Percentiles rank a stretch among this genome's conserved stretches.
Evolutionary conservation across 306 rosid species (phyloP).

Genomic region (Hippophae rhamnoides): DNA sequence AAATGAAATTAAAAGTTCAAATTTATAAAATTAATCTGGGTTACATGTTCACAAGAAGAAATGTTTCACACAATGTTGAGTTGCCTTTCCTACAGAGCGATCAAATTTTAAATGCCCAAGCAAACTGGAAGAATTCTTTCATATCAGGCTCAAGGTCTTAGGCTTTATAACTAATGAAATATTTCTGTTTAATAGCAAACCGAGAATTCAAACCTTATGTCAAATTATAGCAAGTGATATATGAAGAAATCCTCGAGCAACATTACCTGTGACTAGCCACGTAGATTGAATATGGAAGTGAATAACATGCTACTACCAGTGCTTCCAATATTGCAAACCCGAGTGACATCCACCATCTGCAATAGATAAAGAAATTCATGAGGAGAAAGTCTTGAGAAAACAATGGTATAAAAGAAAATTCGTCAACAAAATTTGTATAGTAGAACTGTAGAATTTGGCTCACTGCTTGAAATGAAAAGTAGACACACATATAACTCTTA

Average conservation of each 20-base stretch:
- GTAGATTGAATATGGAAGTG: slow-evolving; percentile 86
- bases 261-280: slow-evolving; percentile 66
- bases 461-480: slow-evolving; percentile 51
- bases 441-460: slow-evolving; percentile 27
- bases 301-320: slow-evolving; percentile 69
- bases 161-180: neutral
- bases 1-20: neutral
- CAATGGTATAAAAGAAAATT: slow-evolving; percentile 9
- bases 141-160: neutral
- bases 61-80: neutral
- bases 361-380: slow-evolving; percentile 21
- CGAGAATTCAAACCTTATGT: neutral
- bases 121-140: neutral
- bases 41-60: neutral
- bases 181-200: neutral
- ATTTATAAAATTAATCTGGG: neutral
- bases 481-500: slow-evolving; percentile 97
- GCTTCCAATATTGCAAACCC: slow-evolving; percentile 94
- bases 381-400: slow-evolving; percentile 22
- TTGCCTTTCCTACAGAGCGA: neutral
- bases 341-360: slow-evolving; percentile 97
- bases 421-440: slow-evolving; percentile 17
- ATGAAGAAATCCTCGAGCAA: slow-evolving; percentile 2
- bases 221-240: slow-evolving; percentile 8
- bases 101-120: neutral